phyloP scores from a whole-genome alignment of 306 rosid species.

The Rosa multiflora region DNA sequence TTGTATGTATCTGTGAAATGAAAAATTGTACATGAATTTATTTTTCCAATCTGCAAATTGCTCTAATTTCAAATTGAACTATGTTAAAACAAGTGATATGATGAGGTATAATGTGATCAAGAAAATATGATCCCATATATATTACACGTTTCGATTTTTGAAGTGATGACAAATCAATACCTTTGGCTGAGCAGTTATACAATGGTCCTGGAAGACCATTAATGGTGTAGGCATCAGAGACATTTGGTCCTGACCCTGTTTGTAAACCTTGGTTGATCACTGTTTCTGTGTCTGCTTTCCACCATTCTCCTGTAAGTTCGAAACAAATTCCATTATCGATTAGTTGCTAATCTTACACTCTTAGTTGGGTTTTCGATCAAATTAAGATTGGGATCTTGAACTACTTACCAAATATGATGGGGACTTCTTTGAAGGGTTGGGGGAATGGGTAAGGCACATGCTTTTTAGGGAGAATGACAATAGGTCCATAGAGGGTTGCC shows the following conservation, averaged over 20 bases:
- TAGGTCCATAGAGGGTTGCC: slow-evolving; percentile 58
- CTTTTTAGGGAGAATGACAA: slow-evolving; percentile 69
- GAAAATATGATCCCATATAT: background rate
- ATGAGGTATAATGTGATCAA: background rate
- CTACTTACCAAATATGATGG: slow-evolving; percentile 55
- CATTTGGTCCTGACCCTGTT: slow-evolving; percentile 65
- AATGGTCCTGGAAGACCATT: slow-evolving; percentile 78
- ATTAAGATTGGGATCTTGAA: background rate
- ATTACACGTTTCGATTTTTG: background rate
- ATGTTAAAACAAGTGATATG: background rate
- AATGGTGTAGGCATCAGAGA: slow-evolving; percentile 66
- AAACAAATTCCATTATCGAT: background rate
- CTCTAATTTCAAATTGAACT: background rate
- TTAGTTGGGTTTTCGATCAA: background rate
- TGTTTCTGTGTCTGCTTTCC: slow-evolving; percentile 73
- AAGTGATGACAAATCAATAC: slow-evolving; percentile 18
- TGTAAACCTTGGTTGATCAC: slow-evolving; percentile 60
- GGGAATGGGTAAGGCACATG: slow-evolving; percentile 64
- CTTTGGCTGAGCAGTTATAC: slow-evolving; percentile 56
- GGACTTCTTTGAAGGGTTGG: slow-evolving; percentile 59
- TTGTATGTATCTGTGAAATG: slow-evolving; percentile 47
- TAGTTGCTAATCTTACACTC: background rate
- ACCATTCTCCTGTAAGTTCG: slow-evolving; percentile 66
- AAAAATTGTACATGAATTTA: background rate
- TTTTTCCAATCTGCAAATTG: background rate